Evolutionary conservation across 2,329 filamentous ascomycete genomes (phyloP).

Genomic region (Mycosphaerella sp.): DNA sequence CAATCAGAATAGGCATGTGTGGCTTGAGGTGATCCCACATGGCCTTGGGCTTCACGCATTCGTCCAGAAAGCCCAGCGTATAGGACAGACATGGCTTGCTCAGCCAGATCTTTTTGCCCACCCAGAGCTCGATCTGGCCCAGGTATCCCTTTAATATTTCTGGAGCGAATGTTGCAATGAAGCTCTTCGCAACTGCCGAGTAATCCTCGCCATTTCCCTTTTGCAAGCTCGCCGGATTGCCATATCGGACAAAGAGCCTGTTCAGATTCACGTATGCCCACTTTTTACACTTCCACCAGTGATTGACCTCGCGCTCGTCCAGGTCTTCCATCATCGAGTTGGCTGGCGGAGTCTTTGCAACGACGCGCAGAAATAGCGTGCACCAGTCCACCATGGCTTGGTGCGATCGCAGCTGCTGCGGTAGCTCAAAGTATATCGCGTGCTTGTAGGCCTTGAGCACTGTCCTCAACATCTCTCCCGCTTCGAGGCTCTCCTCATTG

Average conservation of each 20-base stretch:
- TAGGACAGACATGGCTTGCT: constrained; percentile 91
- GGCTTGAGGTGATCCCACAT: constrained; percentile 95
- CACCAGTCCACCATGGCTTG: constrained; percentile 91
- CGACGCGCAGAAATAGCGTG: constrained; percentile 84
- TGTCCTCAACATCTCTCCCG: constrained; percentile 91
- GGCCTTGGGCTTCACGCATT: constrained; percentile 92
- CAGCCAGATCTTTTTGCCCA: constrained; percentile 87
- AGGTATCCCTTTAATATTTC: constrained; percentile 96
- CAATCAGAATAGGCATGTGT: constrained; percentile 86
- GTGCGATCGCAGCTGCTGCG: constrained; percentile 67
- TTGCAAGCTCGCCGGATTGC: constrained; percentile 70
- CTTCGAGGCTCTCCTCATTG: constrained; percentile 85
- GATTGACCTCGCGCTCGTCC: constrained; percentile 82
- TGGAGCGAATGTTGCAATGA: constrained; percentile 84
- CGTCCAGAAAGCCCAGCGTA: constrained; percentile 89
- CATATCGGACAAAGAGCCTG: constrained; percentile 87
- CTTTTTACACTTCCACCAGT: constrained; percentile 99
- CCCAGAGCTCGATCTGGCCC: constrained; percentile 94
- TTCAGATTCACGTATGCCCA: constrained; percentile 99
- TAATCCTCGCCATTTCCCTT: constrained; percentile 71
- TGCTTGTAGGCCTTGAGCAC: constrained; percentile 98
- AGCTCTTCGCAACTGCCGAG: constrained; percentile 77
- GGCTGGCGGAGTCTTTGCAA: constrained; percentile 75
- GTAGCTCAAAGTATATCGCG: constrained; percentile 89
- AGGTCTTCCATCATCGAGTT: constrained; percentile 71